Base-by-base conservation (phyloP, 805 yeast species). In the Zygotorulaspora sp. region DNA sequence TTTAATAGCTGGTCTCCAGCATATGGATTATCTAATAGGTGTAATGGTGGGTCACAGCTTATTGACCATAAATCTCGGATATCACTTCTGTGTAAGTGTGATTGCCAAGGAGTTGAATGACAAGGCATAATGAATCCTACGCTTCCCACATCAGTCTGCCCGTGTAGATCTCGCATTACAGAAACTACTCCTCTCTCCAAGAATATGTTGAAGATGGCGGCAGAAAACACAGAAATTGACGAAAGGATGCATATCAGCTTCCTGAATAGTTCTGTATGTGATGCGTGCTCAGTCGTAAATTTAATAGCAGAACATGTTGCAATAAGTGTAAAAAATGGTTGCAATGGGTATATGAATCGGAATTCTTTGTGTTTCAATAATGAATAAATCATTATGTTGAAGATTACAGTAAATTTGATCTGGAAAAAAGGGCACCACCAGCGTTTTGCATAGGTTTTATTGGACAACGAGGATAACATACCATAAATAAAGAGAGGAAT, bases 101-200 rank as follows among this genome's bases (percentile, higher is more conserved):
- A 76, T 55, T 87, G 96, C 79, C 92, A 84, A 2, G 98, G 99
- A 0, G 97, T 90, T 0, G 97, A 89, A 60, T 92, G 99, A 53
- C 99, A 92, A 0, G 99, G 98, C 55, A 89, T 87, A 11, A 92
- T 60, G 49, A 92, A 85, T 0, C 96, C 95, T 19, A 89, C 63
- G 1, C 83, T 70, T 6, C 61, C 44, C 7, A 75, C 69, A 3
- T 55, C 49, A 3, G 62, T 51, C 22, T 66, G 57, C 15, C 61
- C 43, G 27, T 78, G 69, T 15, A 89, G 52, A 32, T 67, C 69
- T 10, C 74, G 61, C 9, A 83, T 70, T 0, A 88, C 80, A 25
- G 74, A 78, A 11, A 89, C 75, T 13, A 78, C 95, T 1, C 98
- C 99, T 13, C 83, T 67, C 63, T 92, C 98, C 55, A 92, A 90